A percentile compares a stretch with the other conserved stretches of the same genome.
Conservation (phyloP, 139 green algal genomes). For the Micractinium sp. region DNA sequence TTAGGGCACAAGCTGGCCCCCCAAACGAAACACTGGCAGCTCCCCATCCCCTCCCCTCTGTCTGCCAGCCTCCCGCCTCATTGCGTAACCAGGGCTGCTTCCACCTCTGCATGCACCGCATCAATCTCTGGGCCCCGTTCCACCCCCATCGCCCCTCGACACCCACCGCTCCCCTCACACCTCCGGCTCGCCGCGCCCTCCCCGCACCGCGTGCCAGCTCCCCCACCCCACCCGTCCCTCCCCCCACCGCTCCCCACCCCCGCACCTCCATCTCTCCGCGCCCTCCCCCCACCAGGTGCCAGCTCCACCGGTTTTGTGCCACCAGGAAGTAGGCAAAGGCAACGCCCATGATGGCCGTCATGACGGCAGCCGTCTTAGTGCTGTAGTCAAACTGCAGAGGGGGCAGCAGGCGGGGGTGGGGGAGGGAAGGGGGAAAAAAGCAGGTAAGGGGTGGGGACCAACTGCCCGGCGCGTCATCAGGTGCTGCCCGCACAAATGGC, state of each 20-base stretch:
- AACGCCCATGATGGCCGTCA: constrained; percentile 11
- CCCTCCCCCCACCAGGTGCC: constrained; percentile 9
- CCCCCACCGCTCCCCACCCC: neutral
- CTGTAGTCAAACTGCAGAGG: neutral
- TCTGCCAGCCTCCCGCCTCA: neutral
- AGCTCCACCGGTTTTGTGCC: constrained; percentile 21
- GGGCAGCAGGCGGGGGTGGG: neutral
- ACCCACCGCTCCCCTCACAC: too few relatives aligned
- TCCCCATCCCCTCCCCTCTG: neutral
- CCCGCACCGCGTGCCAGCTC: neutral
- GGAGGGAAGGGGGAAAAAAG: too few relatives aligned
- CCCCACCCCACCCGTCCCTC: neutral
- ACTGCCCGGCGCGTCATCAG: neutral
- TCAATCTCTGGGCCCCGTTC: too few relatives aligned
- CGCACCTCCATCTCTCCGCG: constrained; percentile 4
- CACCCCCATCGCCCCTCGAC: too few relatives aligned
- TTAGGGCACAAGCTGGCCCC: neutral
- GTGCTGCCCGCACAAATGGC: neutral
- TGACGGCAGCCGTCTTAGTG: neutral
- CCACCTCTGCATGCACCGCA: neutral
- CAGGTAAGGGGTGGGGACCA: too few relatives aligned
- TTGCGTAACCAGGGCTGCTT: neutral
- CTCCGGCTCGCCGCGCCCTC: too few relatives aligned
- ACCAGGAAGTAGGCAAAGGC: constrained; percentile 18
- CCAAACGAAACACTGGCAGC: neutral